phyloP scores from a whole-genome alignment of 257 asterid genomes.

The Nicotiana knightiana region DNA sequence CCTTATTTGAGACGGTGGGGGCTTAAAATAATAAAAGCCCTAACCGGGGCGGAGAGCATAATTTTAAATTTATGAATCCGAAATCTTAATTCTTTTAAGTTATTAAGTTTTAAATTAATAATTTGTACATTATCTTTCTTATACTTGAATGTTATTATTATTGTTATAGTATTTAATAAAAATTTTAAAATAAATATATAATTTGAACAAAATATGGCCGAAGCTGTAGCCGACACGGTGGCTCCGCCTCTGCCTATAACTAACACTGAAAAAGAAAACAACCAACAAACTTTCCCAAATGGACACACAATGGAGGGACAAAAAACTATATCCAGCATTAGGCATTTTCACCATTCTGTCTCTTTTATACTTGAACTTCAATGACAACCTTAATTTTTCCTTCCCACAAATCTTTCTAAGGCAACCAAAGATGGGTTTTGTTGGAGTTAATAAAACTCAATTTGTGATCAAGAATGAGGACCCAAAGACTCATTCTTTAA shows the following conservation, averaged over 20 bases:
- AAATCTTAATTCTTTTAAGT: no score
- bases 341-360: conserved; percentile 28
- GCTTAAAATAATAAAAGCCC: background rate
- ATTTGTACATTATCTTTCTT: no score
- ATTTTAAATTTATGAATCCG: no score
- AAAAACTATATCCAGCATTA: conserved; percentile 27
- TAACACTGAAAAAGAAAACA: background rate
- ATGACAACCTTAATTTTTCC: conserved; percentile 17
- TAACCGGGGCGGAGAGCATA: no score
- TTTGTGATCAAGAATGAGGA: conserved; percentile 27
- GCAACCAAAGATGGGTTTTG: conserved; percentile 37
- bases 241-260: background rate
- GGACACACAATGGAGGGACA: conserved; percentile 37
- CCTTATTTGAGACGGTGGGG: background rate
- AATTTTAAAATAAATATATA: no score
- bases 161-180: no score
- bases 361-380: conserved; percentile 29
- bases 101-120: no score
- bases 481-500: background rate
- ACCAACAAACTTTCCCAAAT: conserved; percentile 12
- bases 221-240: no score
- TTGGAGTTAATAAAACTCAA: conserved; percentile 48
- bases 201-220: no score
- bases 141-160: no score
- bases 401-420: conserved; percentile 25